A percentile compares a stretch with the other conserved stretches of the same genome.
Evolutionary conservation across 106 monocot genomes (phyloP).

Genomic region (Narthecium ossifragum): DNA sequence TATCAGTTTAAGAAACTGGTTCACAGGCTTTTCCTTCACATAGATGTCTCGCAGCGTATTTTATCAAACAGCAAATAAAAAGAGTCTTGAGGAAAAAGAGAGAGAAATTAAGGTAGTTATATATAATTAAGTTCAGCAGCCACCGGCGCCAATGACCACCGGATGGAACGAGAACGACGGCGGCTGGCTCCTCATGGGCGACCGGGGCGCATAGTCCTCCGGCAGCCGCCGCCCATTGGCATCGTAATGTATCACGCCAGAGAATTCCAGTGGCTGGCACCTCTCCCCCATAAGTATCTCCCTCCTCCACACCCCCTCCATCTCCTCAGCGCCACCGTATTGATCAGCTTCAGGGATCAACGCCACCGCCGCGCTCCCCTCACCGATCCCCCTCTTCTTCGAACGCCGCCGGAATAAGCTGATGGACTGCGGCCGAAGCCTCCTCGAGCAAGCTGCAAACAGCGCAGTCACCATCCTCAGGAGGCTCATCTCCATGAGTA

Average conservation of each 20-base stretch:
- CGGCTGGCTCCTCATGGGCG: constrained; percentile 31
- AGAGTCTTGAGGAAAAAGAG: too few relatives aligned
- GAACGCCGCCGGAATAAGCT: neutral
- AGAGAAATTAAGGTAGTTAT: too few relatives aligned
- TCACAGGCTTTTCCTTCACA: too few relatives aligned
- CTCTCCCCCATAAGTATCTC: constrained; percentile 37
- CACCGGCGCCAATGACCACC: neutral
- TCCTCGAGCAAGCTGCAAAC: too few relatives aligned
- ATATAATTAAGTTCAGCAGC: neutral
- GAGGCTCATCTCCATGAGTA: neutral
- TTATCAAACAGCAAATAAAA: too few relatives aligned
- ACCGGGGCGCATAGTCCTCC: constrained; percentile 19
- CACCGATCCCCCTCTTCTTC: neutral
- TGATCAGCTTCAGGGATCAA: neutral
- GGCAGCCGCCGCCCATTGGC: constrained; percentile 15
- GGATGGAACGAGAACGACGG: constrained; percentile 6
- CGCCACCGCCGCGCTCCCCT: too few relatives aligned
- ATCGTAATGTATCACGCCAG: constrained; percentile 38
- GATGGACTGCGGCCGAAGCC: neutral
- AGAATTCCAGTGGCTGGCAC: constrained; percentile 42
- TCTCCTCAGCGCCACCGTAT: neutral
- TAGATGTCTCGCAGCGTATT: too few relatives aligned
- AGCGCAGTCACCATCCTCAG: neutral
- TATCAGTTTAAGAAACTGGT: too few relatives aligned
- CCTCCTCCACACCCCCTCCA: constrained; percentile 34